A percentile compares a stretch with the other conserved stretches of the same genome.
Conservation (phyloP, 2,329 filamentous ascomycete genomes). For the Botryosphaeria dothidea region DNA sequence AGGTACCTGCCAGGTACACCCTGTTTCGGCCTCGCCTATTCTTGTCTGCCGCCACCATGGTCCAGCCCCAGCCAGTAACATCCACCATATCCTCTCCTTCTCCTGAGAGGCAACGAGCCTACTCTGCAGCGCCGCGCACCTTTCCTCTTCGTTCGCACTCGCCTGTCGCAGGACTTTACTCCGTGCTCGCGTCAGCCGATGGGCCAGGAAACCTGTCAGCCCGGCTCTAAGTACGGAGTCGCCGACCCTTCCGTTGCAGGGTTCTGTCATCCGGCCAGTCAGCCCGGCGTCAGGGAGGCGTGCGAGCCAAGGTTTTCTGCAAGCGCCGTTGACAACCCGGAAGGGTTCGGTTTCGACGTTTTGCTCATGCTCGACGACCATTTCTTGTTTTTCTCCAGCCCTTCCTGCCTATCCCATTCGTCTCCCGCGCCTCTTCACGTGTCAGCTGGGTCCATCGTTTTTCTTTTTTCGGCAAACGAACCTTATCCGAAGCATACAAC, state of each 20-base stretch:
- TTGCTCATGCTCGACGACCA: neutral
- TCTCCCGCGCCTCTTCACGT: neutral
- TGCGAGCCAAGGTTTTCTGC: neutral
- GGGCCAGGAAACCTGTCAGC: neutral
- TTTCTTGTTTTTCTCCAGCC: neutral
- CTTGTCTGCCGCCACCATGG: neutral
- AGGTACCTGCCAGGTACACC: neutral
- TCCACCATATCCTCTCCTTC: neutral
- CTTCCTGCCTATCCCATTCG: neutral
- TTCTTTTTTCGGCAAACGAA: neutral
- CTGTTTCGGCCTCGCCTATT: conserved; percentile 11
- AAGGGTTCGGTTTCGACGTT: neutral
- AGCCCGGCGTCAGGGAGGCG: neutral
- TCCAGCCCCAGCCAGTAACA: neutral
- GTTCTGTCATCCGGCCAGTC: neutral
- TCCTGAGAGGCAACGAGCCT: neutral
- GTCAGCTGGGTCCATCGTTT: neutral
- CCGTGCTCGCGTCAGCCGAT: neutral
- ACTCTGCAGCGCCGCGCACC: neutral
- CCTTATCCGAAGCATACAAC: neutral
- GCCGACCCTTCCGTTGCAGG: conserved; percentile 1
- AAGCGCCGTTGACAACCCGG: neutral
- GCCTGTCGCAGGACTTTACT: neutral
- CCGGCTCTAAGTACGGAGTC: neutral
- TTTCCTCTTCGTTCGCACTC: neutral